Evolutionary conservation across 306 rosid genomes (phyloP).

Genomic region (Vicia sativa): DNA sequence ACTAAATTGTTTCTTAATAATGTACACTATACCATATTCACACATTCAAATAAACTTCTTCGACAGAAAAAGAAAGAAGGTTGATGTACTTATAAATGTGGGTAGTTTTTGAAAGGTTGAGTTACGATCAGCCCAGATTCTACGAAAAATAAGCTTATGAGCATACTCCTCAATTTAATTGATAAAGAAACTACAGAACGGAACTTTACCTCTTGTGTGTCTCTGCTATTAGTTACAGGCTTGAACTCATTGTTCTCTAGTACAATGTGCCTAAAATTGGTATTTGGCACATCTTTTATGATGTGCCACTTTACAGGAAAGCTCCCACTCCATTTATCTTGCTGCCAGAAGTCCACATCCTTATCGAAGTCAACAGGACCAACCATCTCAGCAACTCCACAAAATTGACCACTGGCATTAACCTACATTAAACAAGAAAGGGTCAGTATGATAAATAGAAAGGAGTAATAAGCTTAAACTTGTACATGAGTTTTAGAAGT

Average conservation of each 20-base stretch:
- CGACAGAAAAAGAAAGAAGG: conserved; percentile 1
- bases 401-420: conserved; percentile 94
- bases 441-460: conserved; percentile 26
- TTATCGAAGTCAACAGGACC: conserved; percentile 86
- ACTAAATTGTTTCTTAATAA: background rate
- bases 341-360: conserved; percentile 99
- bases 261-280: conserved; percentile 79
- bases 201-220: conserved; percentile 82
- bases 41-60: background rate
- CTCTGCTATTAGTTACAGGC: conserved; percentile 97
- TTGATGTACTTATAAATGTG: background rate
- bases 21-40: background rate
- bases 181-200: background rate
- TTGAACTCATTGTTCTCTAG: conserved; percentile 92
- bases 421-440: conserved; percentile 55
- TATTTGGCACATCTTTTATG: conserved; percentile 85
- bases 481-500: background rate
- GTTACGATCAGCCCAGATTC: too few species aligned
- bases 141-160: background rate
- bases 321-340: conserved; percentile 98
- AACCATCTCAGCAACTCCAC: conserved; percentile 92
- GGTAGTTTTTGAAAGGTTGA: too few species aligned
- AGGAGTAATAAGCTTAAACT: background rate
- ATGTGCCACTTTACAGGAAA: conserved; percentile 95
- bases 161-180: background rate